Base-by-base conservation (phyloP, 176 grass and related monocot genomes). In the Cocos nucifera region DNA sequence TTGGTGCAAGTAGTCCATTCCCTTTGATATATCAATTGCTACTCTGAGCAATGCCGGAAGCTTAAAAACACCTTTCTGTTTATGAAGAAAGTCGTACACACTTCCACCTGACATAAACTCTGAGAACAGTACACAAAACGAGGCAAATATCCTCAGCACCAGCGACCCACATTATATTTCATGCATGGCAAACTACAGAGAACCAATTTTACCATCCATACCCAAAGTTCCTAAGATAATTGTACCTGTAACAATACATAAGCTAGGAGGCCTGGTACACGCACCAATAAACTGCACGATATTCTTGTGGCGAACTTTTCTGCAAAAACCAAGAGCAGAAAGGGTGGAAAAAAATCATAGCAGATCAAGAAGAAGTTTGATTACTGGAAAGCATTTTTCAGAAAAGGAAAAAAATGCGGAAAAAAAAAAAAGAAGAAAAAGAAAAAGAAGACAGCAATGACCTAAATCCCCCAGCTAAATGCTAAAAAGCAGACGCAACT, bases 1-100 rank as follows among this genome's bases (percentile, higher is more conserved):
- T 80, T 92, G 93, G 73, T 98, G 93, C 19, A 98, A 87, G 79
- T 98, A 98, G 72, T 64, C 92, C 93, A 98, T 98, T 75, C 93
- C 93, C 78, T 98, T 98, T 59, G 93, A 98, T 49, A 98, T 87
- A 83, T 98, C 93, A 58, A 92, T 89, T 35, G 87, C 87, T 74
- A 92, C 84, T 80, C 93, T 66, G 67, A 98, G 51, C 59, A 98
- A 86, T 83, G 84, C 70, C 61, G 84, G 84, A 53, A 87, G 76
- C 67, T 92, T 98, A 59, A 98, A 92, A 55, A 80, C 51, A 54
- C 87, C 87, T 79, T 85, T 98, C 54, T 86, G 93, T 71, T 89
- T 98, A 83, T 98, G 93, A 19, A 98, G 87, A 71, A 80, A 98
- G 68, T 98, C 93, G 69, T 98, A 92, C 23, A 98, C 81, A 63